Evolutionary conservation across 2,329 filamentous ascomycete genomes (phyloP).

Genomic region (Gaeumannomyces sp.): DNA sequence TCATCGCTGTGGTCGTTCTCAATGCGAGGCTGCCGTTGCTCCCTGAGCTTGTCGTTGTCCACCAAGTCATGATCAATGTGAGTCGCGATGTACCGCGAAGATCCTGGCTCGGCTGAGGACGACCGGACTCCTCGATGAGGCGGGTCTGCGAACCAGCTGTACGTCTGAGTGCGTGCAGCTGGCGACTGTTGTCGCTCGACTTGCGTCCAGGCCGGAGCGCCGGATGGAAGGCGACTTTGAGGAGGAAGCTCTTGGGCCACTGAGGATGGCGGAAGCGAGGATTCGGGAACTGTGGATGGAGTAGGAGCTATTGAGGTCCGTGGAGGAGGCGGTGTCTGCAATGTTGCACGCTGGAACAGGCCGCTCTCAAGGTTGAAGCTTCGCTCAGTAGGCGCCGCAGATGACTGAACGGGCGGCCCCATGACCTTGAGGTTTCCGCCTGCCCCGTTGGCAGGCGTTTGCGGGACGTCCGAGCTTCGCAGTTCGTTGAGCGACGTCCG

Average conservation of each 20-base stretch:
- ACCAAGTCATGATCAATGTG: conserved; percentile 1
- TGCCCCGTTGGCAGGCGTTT: conserved; percentile 1
- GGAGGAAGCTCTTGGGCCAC: neutral
- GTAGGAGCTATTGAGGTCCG: neutral
- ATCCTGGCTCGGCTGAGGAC: conserved; percentile 3
- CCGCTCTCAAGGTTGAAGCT: conserved; percentile 10
- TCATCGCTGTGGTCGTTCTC: neutral
- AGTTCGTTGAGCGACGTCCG: neutral
- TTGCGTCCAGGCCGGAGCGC: neutral
- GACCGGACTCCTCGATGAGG: conserved; percentile 5
- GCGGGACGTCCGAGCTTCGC: neutral
- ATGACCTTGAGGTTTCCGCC: neutral
- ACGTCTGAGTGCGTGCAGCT: conserved; percentile 1
- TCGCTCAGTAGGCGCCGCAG: conserved; percentile 4
- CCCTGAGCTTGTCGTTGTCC: neutral
- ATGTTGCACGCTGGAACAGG: conserved; percentile 1
- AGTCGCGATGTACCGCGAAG: conserved; percentile 1
- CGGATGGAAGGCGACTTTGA: neutral
- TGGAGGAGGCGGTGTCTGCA: conserved; percentile 3
- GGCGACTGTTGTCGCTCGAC: neutral
- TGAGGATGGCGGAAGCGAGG: neutral
- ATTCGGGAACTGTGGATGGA: neutral
- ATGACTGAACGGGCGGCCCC: neutral
- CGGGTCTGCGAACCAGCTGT: conserved; percentile 4
- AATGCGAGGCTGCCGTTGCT: neutral